These are phyloP conservation scores for Epichloe gansuensis DNA, from an alignment of 2,329 filamentous ascomycete genomes.

Conservation along the genomic window DNA sequence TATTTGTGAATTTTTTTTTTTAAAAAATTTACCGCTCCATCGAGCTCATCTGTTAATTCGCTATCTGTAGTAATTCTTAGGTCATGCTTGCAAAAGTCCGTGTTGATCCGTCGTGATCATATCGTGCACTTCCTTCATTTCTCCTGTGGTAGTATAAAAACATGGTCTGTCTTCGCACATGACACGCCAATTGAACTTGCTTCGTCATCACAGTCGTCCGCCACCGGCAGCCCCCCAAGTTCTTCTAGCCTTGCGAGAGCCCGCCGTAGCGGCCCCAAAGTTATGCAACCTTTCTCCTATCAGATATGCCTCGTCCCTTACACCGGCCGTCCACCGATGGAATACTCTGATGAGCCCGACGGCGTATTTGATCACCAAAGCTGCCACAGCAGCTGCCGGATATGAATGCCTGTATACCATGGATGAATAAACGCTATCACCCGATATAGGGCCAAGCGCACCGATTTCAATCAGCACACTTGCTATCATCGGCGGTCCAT, in stretches of 20 bases:
- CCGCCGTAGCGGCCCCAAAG: conserved; percentile 47
- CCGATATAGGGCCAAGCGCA: conserved; percentile 12
- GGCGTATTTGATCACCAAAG: conserved; percentile 28
- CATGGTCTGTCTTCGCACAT: background rate
- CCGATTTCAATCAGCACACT: conserved; percentile 15
- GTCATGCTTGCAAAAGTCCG: background rate
- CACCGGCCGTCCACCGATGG: conserved; percentile 62
- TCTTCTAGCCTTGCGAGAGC: conserved; percentile 20
- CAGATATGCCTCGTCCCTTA: conserved; percentile 89
- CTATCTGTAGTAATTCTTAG: background rate
- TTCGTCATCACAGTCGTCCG: conserved; percentile 3
- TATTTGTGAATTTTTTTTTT: too few relatives aligned
- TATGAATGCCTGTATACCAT: conserved; percentile 51
- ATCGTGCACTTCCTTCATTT: background rate
- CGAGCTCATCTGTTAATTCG: background rate
- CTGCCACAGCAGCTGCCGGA: conserved; percentile 45
- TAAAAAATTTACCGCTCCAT: background rate
- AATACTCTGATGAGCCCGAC: conserved; percentile 48
- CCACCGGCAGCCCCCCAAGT: conserved; percentile 25
- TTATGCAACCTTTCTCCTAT: conserved; percentile 94
- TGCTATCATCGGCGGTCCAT: conserved; percentile 50
- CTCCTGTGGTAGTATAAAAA: background rate
- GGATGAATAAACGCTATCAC: conserved; percentile 17
- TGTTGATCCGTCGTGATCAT: background rate
- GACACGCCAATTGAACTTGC: too few relatives aligned